These are phyloP conservation scores for Prunus fruticosa DNA, from an alignment of 306 rosid genomes.

Conservation along the genomic window DNA sequence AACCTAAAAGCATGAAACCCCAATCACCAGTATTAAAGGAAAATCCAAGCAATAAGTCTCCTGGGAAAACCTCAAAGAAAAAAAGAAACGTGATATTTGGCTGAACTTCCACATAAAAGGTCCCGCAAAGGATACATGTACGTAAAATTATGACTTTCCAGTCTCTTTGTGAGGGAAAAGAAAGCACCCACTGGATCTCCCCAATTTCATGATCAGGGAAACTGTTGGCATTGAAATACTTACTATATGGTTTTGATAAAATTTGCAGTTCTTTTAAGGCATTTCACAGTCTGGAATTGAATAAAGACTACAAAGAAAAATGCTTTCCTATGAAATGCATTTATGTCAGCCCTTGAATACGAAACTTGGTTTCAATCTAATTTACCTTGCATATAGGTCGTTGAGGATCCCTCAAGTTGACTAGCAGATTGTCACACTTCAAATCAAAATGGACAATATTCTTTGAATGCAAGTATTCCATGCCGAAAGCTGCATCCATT, in stretches of 20 bases:
- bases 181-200: neutral
- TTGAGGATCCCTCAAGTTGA: conserved; percentile 36
- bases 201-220: neutral
- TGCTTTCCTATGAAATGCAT: neutral
- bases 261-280: neutral
- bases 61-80: neutral
- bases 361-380: neutral
- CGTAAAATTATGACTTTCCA: neutral
- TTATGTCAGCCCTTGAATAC: neutral
- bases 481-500: conserved; percentile 39
- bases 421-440: conserved; percentile 35
- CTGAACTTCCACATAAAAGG: neutral
- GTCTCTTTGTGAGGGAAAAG: neutral
- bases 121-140: neutral
- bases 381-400: conserved; percentile 39
- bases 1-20: conserved; percentile 16
- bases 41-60: neutral
- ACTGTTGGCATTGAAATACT: neutral
- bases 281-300: conserved; percentile 5
- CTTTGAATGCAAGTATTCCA: conserved; percentile 35
- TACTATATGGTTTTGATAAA: neutral
- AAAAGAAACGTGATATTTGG: neutral
- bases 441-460: conserved; percentile 39
- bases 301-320: neutral
- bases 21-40: neutral